Evolutionary conservation across 2,329 filamentous ascomycete genomes (phyloP).

Genomic region (Paradendryphiella salina): DNA sequence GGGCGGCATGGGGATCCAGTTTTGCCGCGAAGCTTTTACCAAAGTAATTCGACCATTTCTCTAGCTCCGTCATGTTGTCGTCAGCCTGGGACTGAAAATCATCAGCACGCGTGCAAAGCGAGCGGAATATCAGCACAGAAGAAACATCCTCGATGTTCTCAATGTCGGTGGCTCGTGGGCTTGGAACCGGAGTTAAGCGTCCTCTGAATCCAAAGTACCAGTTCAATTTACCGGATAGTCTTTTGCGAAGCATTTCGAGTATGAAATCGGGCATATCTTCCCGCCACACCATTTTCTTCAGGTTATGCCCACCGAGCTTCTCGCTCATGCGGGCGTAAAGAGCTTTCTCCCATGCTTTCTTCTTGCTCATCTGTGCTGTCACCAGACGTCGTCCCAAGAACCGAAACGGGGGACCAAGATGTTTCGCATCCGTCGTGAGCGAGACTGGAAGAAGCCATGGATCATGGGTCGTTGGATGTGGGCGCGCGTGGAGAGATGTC

Average conservation of each 20-base stretch:
- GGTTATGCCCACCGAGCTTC: conserved; percentile 38
- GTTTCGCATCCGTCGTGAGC: conserved; percentile 28
- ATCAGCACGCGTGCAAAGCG: conserved; percentile 33
- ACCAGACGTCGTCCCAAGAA: conserved; percentile 26
- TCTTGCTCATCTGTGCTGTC: conserved; percentile 24
- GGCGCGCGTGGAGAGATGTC: conserved; percentile 61
- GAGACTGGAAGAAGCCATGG: conserved; percentile 61
- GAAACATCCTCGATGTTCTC: conserved; percentile 35
- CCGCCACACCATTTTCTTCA: conserved; percentile 50
- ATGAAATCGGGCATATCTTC: conserved; percentile 54
- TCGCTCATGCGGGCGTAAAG: conserved; percentile 39
- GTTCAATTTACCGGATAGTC: conserved; percentile 45
- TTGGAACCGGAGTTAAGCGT: conserved; percentile 27
- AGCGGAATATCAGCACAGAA: conserved; percentile 32
- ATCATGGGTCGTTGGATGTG: conserved; percentile 57
- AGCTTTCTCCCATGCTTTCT: conserved; percentile 26
- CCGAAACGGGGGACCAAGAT: conserved; percentile 31
- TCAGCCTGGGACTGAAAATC: conserved; percentile 20
- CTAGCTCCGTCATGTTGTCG: conserved; percentile 23
- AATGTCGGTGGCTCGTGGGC: conserved; percentile 26
- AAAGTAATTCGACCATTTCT: conserved; percentile 29
- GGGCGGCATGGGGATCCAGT: conserved; percentile 34
- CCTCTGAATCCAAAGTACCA: conserved; percentile 36
- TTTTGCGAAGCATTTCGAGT: conserved; percentile 43
- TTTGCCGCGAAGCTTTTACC: conserved; percentile 14